A percentile compares a stretch with the other conserved stretches of the same genome.
These are phyloP conservation scores for Vitis cinerea DNA, from an alignment of 164 flowering plant genomes.

Conservation along the genomic window DNA sequence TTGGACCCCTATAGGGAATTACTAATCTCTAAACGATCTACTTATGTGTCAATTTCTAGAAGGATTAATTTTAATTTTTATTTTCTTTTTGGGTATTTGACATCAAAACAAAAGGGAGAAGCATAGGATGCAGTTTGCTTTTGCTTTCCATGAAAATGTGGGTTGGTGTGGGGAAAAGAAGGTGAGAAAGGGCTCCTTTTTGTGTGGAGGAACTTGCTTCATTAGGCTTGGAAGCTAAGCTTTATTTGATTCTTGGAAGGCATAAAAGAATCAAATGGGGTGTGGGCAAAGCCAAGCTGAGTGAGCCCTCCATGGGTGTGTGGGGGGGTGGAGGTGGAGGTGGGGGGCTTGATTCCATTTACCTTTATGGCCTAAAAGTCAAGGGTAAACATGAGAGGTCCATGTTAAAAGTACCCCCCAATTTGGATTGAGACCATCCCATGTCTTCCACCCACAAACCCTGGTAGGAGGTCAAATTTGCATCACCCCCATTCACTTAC, in stretches of 20 bases:
- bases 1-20: no score
- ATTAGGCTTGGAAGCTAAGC: neutral
- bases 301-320: no score
- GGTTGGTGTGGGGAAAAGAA: neutral
- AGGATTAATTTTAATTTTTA: no score
- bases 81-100: no score
- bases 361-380: conserved; percentile 21
- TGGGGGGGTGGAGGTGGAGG: no score
- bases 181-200: neutral
- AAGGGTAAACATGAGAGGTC: conserved; percentile 30
- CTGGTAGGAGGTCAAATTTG: conserved; percentile 9
- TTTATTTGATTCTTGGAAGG: neutral
- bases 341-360: conserved; percentile 13
- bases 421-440: conserved; percentile 11
- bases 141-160: no score
- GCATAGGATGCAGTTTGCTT: no score
- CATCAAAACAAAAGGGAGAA: no score
- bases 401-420: conserved; percentile 15
- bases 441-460: neutral
- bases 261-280: neutral
- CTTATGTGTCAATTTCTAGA: no score
- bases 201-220: neutral
- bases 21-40: no score
- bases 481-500: conserved; percentile 1
- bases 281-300: conserved; percentile 16